Evolutionary conservation across 352 stramenopile species (phyloP), one percentile per base, ranked within the genome.

Genomic region (Peronospora farinosa): DNA sequence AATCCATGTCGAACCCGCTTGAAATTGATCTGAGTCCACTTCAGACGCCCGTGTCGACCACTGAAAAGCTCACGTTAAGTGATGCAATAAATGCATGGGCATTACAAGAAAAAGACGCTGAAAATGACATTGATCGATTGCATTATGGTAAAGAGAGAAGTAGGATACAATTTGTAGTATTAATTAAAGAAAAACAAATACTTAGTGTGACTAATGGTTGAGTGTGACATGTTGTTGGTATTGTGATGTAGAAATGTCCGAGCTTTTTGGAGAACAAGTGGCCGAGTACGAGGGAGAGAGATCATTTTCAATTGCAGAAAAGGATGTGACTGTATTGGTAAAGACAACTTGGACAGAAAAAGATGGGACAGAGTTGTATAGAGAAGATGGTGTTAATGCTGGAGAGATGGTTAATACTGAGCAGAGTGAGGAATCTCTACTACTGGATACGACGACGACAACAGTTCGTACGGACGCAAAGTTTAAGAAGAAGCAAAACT

Each of bases 21-120:
- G 73, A 84, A 40, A 78, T 81, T 45, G 57, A 80, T 25, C 64
- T 84, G 40, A 74, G 49, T 30, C 56, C 27, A 40, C 43, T 47
- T 36, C 48, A 47, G 35, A 47, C 42, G 12, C 17, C 40, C n/a
- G 21, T 37, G 15, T 44, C 39, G 27, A 51, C 52, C 15, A 36
- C 19, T 3, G 43, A 56, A 12, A 57, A 50, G 33, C n/a, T 57
- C 9, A 50, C 46, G 2, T 19, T 63, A 25, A 45, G 37, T 10
- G 48, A 69, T 15, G 45, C 54, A 3, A 55, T 58, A 15, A 54
- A 40, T 1, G 41, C 63, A 19, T 50, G 47, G 16, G 47, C 59
- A 11, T 28, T 51, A 27, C 52, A 78, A 11, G 38, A 63, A 30
- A 32, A 43, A 2, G 44, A 60, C 9, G 57, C 39, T 0, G 40